Conservation (phyloP, 805 yeast species). For the Candida arabinofermentans region DNA sequence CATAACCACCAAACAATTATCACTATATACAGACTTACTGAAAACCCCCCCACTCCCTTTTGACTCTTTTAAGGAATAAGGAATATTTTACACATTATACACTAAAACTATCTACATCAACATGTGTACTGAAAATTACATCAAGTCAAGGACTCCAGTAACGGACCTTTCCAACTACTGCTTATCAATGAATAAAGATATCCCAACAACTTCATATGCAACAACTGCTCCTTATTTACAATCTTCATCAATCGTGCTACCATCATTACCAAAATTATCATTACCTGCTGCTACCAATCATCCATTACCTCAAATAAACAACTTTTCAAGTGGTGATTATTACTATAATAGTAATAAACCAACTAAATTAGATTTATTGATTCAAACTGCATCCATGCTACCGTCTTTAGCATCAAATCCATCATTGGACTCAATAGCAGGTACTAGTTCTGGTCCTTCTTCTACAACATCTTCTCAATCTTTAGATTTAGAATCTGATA, state of each 20-base stretch:
- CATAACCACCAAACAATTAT: no score
- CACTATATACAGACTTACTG: no score
- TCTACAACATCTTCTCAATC: neutral
- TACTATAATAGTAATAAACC: slow-evolving; percentile 4
- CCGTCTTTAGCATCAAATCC: slow-evolving; percentile 1
- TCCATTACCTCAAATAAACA: neutral
- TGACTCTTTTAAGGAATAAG: neutral
- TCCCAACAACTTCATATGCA: slow-evolving; percentile 22
- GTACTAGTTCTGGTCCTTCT: slow-evolving; percentile 1
- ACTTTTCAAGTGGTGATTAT: neutral
- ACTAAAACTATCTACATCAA: neutral
- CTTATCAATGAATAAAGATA: slow-evolving; percentile 24
- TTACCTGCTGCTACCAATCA: slow-evolving; percentile 2
- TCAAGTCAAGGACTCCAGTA: slow-evolving; percentile 23
- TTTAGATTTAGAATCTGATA: neutral
- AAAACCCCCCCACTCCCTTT: neutral
- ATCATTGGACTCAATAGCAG: neutral
- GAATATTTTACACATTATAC: neutral
- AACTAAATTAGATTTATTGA: slow-evolving; percentile 27
- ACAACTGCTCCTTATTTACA: slow-evolving; percentile 11
- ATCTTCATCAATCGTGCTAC: slow-evolving; percentile 8
- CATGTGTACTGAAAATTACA: slow-evolving; percentile 27
- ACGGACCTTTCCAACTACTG: slow-evolving; percentile 31
- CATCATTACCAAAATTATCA: slow-evolving; percentile 11
- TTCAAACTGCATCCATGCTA: slow-evolving; percentile 29